Conservation (phyloP, 1,284 basidiomycete genomes). For the Sanguinoderma infundibulare region DNA sequence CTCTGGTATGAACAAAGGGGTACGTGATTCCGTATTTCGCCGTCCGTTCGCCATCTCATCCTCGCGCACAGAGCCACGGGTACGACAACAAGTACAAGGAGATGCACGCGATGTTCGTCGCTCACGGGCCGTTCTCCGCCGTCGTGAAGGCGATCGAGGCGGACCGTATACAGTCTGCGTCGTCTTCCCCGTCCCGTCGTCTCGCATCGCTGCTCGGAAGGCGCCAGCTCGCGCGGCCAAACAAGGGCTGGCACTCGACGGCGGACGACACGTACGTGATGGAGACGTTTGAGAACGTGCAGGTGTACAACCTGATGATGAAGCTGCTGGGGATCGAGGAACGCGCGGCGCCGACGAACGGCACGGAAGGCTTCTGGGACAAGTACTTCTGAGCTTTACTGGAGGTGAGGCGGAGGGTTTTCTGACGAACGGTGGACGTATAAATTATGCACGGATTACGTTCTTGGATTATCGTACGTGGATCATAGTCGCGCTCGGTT, state of each 20-base stretch:
- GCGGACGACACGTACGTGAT: conserved; percentile 71
- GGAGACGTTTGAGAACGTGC: conserved; percentile 81
- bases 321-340: conserved; percentile 71
- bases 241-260: conserved; percentile 70
- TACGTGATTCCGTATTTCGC: conserved; percentile 44
- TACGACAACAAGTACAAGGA: conserved; percentile 78
- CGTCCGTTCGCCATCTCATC: not conserved
- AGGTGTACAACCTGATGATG: conserved; percentile 84
- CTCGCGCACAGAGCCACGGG: conserved; percentile 67
- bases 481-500: too few species aligned
- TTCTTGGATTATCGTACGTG: too few species aligned
- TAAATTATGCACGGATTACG: not conserved
- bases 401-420: not conserved
- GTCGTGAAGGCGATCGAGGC: conserved; percentile 62
- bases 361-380: conserved; percentile 82
- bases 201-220: conserved; percentile 23
- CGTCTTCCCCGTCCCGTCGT: conserved; percentile 11
- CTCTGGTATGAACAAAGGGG: conserved; percentile 73
- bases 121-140: conserved; percentile 83
- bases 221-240: conserved; percentile 40
- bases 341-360: conserved; percentile 70
- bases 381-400: conserved; percentile 57
- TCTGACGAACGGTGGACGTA: not conserved
- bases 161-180: conserved; percentile 27
- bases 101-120: conserved; percentile 92